Base-by-base conservation (phyloP, 805 yeast genomes). In the Pichia occidentalis region DNA sequence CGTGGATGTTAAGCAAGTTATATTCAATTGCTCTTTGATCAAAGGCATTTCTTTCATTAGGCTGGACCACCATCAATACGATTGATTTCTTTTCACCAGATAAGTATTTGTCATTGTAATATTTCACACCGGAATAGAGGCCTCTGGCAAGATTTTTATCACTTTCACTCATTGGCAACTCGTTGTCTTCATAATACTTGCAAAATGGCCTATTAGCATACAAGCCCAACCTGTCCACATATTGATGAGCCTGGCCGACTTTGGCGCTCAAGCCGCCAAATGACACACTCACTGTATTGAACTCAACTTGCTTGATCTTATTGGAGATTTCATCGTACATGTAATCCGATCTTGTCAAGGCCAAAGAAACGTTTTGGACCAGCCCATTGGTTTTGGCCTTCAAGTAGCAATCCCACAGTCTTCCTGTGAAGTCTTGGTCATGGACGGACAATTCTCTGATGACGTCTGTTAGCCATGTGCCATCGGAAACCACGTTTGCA, bases 211-310 rank as follows among this genome's bases (percentile, higher is more conserved):
- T 66, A 4, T 62, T 52, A 16, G 43, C 18, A 52, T 83, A 84
- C n/a, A 60, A 58, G 3, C 87, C 87, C 7, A 65, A 52, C 4
- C 60, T 53, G 54, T 83, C 81, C 52, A 82, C 60, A 50, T 72
- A 85, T 16, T 68, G 59, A 59, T 92, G 98, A 40, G 85, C 64
- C 47, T 74, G 67, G 16, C 92, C 83, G 19, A 85, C 90, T 55
- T 80, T 83, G 11, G 86, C 58, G 2, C 95, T 80, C 40, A 92
- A 67, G 0, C 95, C 97, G 16, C 95, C 96, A 64, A 92, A 92
- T 1, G 97, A 88, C 4, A 90, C 95, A 51, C 95, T 83, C 3
- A 92, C 85, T 1, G 98, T 88, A 61, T 92, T 92, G 65, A 90
- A 90, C 59, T 92, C 99, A 36, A 92, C 92, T 60, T 92, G 98